Base-by-base conservation (phyloP, 257 asterid species). In the Solanum phureja region DNA sequence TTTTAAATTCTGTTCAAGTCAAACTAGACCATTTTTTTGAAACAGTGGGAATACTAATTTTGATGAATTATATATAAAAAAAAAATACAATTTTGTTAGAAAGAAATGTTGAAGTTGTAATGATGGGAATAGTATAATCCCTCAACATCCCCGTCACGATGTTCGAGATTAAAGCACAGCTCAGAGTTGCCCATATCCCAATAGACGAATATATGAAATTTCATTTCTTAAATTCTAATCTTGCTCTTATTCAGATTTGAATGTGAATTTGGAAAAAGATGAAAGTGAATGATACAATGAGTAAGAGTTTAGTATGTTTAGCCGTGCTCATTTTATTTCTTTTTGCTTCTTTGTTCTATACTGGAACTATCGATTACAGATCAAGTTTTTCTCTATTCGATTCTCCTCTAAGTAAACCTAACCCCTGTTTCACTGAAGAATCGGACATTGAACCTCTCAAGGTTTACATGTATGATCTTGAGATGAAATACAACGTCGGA, bases 401-500 rank as follows among this genome's bases (percentile, higher is more conserved):
- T 87, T 82, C 85, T 71, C 87, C 87, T 37, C 83, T 87, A 21
- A 60, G 82, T 37, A 88, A 90, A 87, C 18, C 79, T 23, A 38
- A 90, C 14, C 87, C 88, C 58, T 90, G 92, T 64, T 52, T 52
- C 83, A 31, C 71, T 74, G 87, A 89, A 34, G 87, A 89, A 34
- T 77, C 85, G 37, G 83, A n/a, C 31, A 62, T 62, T 62, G 31
- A 84, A 4, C 92, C 92, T 19, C 83, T 91, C 12, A 89, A 77
- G 52, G 91, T 92, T 23, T 92, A 90, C 89, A 90, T 92, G 94
- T 92, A 92, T 83, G 93, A 91, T 76, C 88, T 92, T 8, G 93
- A 93, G 6, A 83, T 89, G 73, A 86, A 91, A 77, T 92, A 91
- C 89, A 90, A 92, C 83, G 89, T 91, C 11, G 94, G 93, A 19